A percentile compares a stretch with the other conserved stretches of the same genome.
These are phyloP conservation scores for Roridomyces roridus DNA, from an alignment of 768 basidiomycete species.

Conservation along the genomic window DNA sequence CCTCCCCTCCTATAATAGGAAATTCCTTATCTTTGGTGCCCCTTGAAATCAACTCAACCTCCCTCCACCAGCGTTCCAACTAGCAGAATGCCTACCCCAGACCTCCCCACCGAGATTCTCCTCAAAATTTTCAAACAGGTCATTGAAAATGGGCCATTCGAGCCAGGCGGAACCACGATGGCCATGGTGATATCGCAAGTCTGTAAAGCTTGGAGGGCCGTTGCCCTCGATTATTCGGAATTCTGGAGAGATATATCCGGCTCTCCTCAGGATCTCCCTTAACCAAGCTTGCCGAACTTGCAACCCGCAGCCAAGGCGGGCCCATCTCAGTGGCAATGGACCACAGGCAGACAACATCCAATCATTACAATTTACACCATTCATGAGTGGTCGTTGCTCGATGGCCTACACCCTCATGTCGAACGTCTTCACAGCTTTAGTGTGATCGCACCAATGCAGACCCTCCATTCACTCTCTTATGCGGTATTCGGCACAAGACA, in stretches of 20 bases:
- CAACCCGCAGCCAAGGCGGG: not conserved
- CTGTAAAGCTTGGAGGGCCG: not conserved
- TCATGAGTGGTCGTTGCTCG: not conserved
- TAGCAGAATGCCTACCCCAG: constrained; percentile 5
- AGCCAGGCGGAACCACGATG: not conserved
- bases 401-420: not conserved
- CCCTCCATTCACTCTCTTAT: constrained; percentile 3
- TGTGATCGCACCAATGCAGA: constrained; percentile 1
- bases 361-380: not conserved
- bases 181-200: constrained; percentile 7
- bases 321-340: constrained; percentile 2
- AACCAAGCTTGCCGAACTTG: not conserved
- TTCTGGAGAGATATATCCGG: constrained; percentile 11
- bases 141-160: not conserved
- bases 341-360: too few relatives aligned
- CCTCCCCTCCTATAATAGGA: too few relatives aligned
- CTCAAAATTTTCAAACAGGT: constrained; percentile 5
- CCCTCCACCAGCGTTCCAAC: too few relatives aligned
- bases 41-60: too few relatives aligned
- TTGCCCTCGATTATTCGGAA: not conserved
- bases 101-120: constrained; percentile 8
- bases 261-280: not conserved
- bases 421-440: not conserved
- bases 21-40: too few relatives aligned
- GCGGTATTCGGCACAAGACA: not conserved